Base-by-base conservation (phyloP, 441 rosid genomes). In the Mallotus japonicus region DNA sequence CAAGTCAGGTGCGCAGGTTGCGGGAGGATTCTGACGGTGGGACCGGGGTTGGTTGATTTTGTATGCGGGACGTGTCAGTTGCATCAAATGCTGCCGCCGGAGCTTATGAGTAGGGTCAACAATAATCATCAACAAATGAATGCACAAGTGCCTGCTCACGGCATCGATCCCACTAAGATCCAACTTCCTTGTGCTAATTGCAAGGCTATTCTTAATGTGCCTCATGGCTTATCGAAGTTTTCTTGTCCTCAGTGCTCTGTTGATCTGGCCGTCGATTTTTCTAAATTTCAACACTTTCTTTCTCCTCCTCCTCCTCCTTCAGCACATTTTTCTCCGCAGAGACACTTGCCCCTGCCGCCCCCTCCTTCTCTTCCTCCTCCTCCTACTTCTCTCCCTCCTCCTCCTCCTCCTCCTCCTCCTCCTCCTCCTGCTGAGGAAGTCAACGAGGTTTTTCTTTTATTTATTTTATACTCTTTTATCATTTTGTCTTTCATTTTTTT, bases 1-100 rank as follows among this genome's bases (percentile, higher is more conserved):
- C 97, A 95, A 81, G 99, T 95, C 44, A 80, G 97, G 56, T 95
- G 99, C 82, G 99, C 99, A 6, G 98, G 99, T 5, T 95, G 99
- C 84, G 87, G 94, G 37, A 83, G 84, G 83, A 89, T 95, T 83
- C 78, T 92, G 20, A 85, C 92, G 34, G 98, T 92, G 20, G 85
- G 77, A 1, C 86, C 86, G 8, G 97, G 96, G 46, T 82, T 88
- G 16, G 77, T 88, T 7, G 97, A 95, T 83, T 91, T 95, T 84
- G 87, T 86, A 16, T 95, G 98, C 69, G 92, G 95, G 32, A 83
- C 89, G 62, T 95, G 99, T 72, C 87, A 90, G 78, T 80, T 92
- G 77, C 97, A 97, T 73, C 97, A 95, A 83, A 95, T 90, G 99
- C 85, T 95, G 28, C 99, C 98, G 59, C 99, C 99, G 77, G 95